Evolutionary conservation across 2,329 filamentous ascomycete species (phyloP).

Genomic region (Nemania serpens): DNA sequence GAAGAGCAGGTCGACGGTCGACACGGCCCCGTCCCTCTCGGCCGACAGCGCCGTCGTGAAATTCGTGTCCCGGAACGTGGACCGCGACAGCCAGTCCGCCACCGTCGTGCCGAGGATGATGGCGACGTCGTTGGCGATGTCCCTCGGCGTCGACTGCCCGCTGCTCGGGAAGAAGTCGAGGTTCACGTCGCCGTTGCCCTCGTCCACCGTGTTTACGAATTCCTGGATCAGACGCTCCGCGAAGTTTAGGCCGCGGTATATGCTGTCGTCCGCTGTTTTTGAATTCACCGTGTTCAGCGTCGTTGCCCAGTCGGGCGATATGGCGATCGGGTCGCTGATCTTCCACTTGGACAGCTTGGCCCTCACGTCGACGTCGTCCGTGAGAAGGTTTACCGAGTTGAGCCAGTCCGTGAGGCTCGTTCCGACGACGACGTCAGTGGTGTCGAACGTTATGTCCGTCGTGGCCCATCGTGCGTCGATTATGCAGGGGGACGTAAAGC

Average conservation of each 20-base stretch:
- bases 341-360: background rate
- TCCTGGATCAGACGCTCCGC: background rate
- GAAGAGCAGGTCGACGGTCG: background rate
- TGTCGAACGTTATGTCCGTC: slow-evolving; percentile 16
- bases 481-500: slow-evolving; percentile 4
- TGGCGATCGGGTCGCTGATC: slow-evolving; percentile 6
- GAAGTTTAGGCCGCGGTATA: background rate
- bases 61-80: background rate
- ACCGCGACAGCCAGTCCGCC: slow-evolving; percentile 19
- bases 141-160: background rate
- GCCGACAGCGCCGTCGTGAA: slow-evolving; percentile 9
- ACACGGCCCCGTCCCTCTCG: background rate
- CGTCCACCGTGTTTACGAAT: background rate
- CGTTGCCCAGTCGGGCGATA: slow-evolving; percentile 8
- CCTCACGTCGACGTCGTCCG: background rate
- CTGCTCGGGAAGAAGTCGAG: background rate
- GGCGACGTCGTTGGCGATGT: slow-evolving; percentile 7
- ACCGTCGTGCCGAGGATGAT: slow-evolving; percentile 11
- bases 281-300: background rate
- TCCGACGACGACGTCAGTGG: background rate
- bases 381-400: background rate
- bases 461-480: slow-evolving; percentile 23
- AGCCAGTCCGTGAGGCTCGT: slow-evolving; percentile 20
- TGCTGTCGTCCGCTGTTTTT: background rate
- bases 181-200: background rate